Evolutionary conservation across 2,329 filamentous ascomycete genomes (phyloP).

Genomic region (Pyrenophora teres): DNA sequence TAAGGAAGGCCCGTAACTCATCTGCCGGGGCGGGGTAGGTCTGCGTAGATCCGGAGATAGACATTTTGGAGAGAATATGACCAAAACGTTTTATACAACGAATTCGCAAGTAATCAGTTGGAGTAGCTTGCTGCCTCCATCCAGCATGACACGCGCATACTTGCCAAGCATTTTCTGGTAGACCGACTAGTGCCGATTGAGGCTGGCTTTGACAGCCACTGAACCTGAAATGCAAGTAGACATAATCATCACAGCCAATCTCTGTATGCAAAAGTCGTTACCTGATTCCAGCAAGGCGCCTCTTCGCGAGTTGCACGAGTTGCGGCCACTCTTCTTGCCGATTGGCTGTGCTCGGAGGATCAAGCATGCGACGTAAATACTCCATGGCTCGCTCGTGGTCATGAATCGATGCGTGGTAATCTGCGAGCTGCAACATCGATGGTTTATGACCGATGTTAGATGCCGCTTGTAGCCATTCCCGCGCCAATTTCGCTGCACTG

Average conservation of each 20-base stretch:
- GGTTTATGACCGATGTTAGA: conserved; percentile 35
- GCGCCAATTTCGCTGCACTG: conserved; percentile 24
- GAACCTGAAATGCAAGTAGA: no score
- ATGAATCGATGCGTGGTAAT: conserved; percentile 21
- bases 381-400: conserved; percentile 21
- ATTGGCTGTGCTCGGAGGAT: conserved; percentile 17
- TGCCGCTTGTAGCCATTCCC: conserved; percentile 41
- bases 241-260: no score
- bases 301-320: conserved; percentile 29
- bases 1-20: conserved; percentile 17
- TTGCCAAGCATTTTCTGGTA: not conserved
- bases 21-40: conserved; percentile 22
- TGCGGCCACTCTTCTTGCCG: conserved; percentile 34
- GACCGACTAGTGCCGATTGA: no score
- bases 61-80: conserved; percentile 8
- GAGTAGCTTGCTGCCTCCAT: no score
- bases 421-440: conserved; percentile 32
- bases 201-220: not conserved
- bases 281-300: conserved; percentile 20
- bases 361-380: conserved; percentile 21
- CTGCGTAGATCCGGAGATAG: conserved; percentile 19
- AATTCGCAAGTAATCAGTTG: not conserved
- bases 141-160: not conserved
- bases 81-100: not conserved
- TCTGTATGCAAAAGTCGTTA: not conserved